Evolutionary conservation across 148 eudicot genomes (phyloP).

Genomic region (Dysphania ambrosioides): DNA sequence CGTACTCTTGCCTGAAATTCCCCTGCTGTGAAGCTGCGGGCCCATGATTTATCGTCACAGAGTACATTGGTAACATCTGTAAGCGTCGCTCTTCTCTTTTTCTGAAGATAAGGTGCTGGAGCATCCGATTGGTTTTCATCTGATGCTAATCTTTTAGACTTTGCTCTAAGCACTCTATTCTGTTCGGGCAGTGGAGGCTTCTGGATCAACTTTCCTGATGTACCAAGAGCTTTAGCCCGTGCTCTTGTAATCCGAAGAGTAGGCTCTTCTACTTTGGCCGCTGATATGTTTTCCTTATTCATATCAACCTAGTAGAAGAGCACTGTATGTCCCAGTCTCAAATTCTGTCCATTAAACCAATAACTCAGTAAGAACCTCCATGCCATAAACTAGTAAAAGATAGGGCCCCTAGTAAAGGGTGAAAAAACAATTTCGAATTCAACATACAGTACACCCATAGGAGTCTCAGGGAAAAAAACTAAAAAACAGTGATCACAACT

Average conservation of each 20-base stretch:
- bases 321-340: conserved; percentile 33
- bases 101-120: conserved; percentile 33
- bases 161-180: conserved; percentile 35
- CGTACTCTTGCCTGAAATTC: conserved; percentile 40
- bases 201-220: conserved; percentile 40
- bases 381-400: neutral
- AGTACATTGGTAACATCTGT: conserved; percentile 61
- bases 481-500: neutral
- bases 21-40: conserved; percentile 33
- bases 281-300: conserved; percentile 43
- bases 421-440: neutral
- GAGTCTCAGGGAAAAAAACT: neutral
- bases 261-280: conserved; percentile 36
- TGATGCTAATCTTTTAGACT: conserved; percentile 50
- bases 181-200: conserved; percentile 46
- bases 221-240: conserved; percentile 60
- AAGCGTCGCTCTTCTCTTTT: conserved; percentile 65
- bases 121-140: conserved; percentile 45
- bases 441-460: neutral
- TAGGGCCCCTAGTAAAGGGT: neutral
- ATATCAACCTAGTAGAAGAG: conserved; percentile 37
- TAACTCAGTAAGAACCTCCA: conserved; percentile 13
- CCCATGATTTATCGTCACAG: conserved; percentile 38
- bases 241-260: conserved; percentile 58
- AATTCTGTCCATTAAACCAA: conserved; percentile 22